A percentile compares a stretch with the other conserved stretches of the same genome.
phyloP scores from a whole-genome alignment of 805 yeast genomes.

The Barnettozyma sp. region DNA sequence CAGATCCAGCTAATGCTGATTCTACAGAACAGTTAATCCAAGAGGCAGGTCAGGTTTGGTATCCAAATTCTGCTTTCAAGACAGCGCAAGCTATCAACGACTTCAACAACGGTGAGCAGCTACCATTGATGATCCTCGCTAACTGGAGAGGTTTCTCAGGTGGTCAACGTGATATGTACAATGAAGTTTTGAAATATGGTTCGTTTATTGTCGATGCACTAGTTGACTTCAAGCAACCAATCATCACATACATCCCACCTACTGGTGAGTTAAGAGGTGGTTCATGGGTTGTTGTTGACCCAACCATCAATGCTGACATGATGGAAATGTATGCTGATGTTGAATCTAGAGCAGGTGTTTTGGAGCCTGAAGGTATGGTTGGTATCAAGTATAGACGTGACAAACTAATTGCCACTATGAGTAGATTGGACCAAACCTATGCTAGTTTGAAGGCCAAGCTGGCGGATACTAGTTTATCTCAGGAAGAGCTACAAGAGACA shows the following conservation, averaged over 20 bases:
- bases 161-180: slow-evolving; percentile 99
- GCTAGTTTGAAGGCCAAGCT: slow-evolving; percentile 57
- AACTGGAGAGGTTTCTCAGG: slow-evolving; percentile 99
- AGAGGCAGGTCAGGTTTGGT: slow-evolving; percentile 99
- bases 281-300: slow-evolving; percentile 99
- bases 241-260: slow-evolving; percentile 96
- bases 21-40: slow-evolving; percentile 82
- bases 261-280: slow-evolving; percentile 99
- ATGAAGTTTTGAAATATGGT: slow-evolving; percentile 96
- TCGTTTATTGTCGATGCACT: slow-evolving; percentile 95
- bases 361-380: slow-evolving; percentile 99
- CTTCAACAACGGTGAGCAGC: slow-evolving; percentile 95
- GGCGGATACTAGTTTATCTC: slow-evolving; percentile 42
- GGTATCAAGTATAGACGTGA: slow-evolving; percentile 96
- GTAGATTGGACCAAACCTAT: slow-evolving; percentile 75
- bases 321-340: slow-evolving; percentile 99
- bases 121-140: slow-evolving; percentile 95
- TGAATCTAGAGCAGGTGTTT: slow-evolving; percentile 93
- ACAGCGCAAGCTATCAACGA: slow-evolving; percentile 98
- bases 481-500: slow-evolving; percentile 61
- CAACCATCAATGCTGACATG: slow-evolving; percentile 92
- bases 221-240: slow-evolving; percentile 93
- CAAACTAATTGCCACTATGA: slow-evolving; percentile 85
- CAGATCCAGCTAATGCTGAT: slow-evolving; percentile 97
- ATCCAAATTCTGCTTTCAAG: slow-evolving; percentile 98